Evolutionary conservation across 2,329 filamentous ascomycete genomes (phyloP).

Genomic region (Monosporascus sp.): DNA sequence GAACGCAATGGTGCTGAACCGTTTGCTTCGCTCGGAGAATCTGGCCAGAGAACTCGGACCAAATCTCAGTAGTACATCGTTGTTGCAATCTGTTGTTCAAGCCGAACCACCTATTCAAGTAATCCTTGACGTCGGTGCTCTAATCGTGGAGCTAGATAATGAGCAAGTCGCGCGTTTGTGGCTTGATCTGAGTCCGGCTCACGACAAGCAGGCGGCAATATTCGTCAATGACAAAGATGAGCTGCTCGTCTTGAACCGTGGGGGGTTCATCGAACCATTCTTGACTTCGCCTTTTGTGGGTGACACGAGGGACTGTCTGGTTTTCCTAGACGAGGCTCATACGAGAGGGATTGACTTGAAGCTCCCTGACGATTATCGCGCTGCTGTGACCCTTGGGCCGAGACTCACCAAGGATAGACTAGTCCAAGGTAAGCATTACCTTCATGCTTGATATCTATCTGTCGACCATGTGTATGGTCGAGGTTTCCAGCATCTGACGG

Average conservation of each 20-base stretch:
- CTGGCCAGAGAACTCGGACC: constrained; percentile 17
- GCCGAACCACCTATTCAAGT: constrained; percentile 44
- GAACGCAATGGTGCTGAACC: constrained; percentile 59
- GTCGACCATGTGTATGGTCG: too few relatives aligned
- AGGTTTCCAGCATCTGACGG: background rate
- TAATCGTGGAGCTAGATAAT: constrained; percentile 61
- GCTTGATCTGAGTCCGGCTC: constrained; percentile 32
- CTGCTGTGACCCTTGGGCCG: constrained; percentile 62
- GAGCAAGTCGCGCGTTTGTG: constrained; percentile 46
- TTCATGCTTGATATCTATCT: background rate
- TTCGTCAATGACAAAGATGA: constrained; percentile 56
- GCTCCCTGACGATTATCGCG: constrained; percentile 52
- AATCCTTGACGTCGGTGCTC: constrained; percentile 66
- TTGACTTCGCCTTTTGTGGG: constrained; percentile 53
- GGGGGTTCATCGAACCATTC: constrained; percentile 42
- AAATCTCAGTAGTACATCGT: background rate
- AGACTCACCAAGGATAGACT: constrained; percentile 63
- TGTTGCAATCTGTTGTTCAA: constrained; percentile 40
- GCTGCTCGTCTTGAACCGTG: constrained; percentile 45
- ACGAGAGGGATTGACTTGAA: constrained; percentile 65
- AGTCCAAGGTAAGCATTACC: constrained; percentile 51
- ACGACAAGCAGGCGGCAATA: constrained; percentile 39
- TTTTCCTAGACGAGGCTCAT: constrained; percentile 67
- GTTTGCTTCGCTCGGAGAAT: constrained; percentile 53
- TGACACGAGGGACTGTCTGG: constrained; percentile 53